Evolutionary conservation across 2,329 filamentous ascomycete species (phyloP).

Genomic region (Aspergillus ochraceoroseus): DNA sequence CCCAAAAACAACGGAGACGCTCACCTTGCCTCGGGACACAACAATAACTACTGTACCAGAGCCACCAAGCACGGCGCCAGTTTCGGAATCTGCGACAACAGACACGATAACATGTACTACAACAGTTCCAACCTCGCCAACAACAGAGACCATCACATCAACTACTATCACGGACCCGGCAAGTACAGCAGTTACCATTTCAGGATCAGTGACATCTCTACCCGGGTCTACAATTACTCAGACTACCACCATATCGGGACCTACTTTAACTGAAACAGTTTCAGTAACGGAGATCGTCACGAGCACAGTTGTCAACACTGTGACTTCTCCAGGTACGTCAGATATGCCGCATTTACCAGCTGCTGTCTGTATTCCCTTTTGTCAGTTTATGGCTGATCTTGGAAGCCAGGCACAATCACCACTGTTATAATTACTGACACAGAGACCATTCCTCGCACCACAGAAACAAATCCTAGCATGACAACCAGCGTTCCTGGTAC

Average conservation of each 20-base stretch:
- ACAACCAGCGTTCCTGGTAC: slow-evolving; percentile 8
- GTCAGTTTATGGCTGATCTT: too few species aligned
- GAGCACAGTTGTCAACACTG: slow-evolving; percentile 17
- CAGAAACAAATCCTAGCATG: slow-evolving; percentile 2
- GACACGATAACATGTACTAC: slow-evolving; percentile 19
- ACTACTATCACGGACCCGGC: not conserved
- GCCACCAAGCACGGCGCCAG: not conserved
- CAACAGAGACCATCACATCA: slow-evolving; percentile 5
- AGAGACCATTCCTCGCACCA: slow-evolving; percentile 2
- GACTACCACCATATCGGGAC: not conserved
- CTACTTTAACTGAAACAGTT: slow-evolving; percentile 11
- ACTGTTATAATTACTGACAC: not conserved
- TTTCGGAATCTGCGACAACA: slow-evolving; percentile 15
- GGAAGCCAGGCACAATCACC: not conserved
- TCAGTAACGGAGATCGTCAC: slow-evolving; percentile 17
- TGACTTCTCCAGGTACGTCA: not conserved
- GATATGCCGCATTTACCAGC: too few species aligned
- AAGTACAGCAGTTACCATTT: slow-evolving; percentile 15
- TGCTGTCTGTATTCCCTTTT: too few species aligned
- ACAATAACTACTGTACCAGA: not conserved
- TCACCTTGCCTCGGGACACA: slow-evolving; percentile 15
- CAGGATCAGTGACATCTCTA: slow-evolving; percentile 3
- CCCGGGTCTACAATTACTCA: not conserved
- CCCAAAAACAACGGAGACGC: not conserved
- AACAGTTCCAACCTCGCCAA: slow-evolving; percentile 5